phyloP scores from a whole-genome alignment of 176 grass and related monocot genomes.

The Triticum timopheevii region DNA sequence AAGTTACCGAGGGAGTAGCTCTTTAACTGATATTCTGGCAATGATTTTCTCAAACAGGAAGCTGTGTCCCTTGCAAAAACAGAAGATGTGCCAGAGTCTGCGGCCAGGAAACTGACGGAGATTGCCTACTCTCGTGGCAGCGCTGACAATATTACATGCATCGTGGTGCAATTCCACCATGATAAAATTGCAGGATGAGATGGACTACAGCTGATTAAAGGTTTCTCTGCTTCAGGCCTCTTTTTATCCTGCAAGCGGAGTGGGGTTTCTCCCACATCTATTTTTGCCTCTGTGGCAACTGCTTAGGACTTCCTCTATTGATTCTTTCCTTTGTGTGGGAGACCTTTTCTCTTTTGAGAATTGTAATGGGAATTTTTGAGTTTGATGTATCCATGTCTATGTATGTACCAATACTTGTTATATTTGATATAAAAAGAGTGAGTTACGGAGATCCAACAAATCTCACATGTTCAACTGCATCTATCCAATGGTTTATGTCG shows the following conservation, averaged over 20 bases:
- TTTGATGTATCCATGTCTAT: not conserved
- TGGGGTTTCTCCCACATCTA: constrained; percentile 14
- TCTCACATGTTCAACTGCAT: no score
- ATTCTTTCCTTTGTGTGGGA: constrained; percentile 37
- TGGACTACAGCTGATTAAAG: constrained; percentile 16
- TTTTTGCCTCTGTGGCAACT: constrained; percentile 36
- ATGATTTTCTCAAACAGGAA: constrained; percentile 49
- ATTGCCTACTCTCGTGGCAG: constrained; percentile 59
- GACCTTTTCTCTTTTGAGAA: constrained; percentile 31
- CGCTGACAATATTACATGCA: constrained; percentile 81
- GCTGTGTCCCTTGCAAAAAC: constrained; percentile 65
- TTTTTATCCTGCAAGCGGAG: constrained; percentile 41
- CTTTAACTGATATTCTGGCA: not conserved
- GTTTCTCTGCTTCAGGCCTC: constrained; percentile 47
- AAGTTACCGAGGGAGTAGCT: not conserved
- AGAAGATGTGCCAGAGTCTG: constrained; percentile 59
- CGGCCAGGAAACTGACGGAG: constrained; percentile 65
- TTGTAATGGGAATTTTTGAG: constrained; percentile 15
- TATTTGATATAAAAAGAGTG: no score
- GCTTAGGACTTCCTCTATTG: constrained; percentile 24
- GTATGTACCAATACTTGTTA: no score
- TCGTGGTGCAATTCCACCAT: constrained; percentile 80
- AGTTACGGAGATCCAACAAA: no score
- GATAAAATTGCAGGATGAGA: constrained; percentile 45
- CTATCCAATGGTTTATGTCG: no score